phyloP scores from a whole-genome alignment of 345 rosid genomes.

The Eucalyptus victrix region DNA sequence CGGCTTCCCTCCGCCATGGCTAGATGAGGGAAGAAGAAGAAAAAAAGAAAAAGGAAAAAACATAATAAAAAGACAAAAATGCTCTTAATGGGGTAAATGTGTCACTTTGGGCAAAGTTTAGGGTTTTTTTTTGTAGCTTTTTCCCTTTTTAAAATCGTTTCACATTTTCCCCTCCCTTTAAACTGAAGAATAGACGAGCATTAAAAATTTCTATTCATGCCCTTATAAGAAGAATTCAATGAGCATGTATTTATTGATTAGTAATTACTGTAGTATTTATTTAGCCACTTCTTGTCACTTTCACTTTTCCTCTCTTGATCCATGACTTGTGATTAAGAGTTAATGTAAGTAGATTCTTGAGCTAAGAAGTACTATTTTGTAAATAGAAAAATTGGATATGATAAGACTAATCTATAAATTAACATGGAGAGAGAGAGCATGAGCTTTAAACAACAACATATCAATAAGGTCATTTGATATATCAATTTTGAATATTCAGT shows the following conservation, averaged over 20 bases:
- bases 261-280: background rate
- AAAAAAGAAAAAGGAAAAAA: no score
- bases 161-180: background rate
- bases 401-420: background rate
- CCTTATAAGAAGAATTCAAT: background rate
- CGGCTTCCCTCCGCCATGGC: no score
- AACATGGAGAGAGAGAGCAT: background rate
- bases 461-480: fast-evolving
- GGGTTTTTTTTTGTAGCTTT: no score
- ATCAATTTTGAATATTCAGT: background rate
- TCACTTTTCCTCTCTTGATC: fast-evolving
- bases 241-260: background rate
- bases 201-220: background rate
- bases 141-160: background rate
- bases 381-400: background rate
- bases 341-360: background rate
- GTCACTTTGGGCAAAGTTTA: no score
- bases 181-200: background rate
- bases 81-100: no score
- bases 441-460: background rate
- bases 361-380: background rate
- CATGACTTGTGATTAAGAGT: background rate
- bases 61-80: no score
- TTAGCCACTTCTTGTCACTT: background rate
- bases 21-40: no score